phyloP scores from a whole-genome alignment of 139 green algal genomes.

The Ulvella scutata region DNA sequence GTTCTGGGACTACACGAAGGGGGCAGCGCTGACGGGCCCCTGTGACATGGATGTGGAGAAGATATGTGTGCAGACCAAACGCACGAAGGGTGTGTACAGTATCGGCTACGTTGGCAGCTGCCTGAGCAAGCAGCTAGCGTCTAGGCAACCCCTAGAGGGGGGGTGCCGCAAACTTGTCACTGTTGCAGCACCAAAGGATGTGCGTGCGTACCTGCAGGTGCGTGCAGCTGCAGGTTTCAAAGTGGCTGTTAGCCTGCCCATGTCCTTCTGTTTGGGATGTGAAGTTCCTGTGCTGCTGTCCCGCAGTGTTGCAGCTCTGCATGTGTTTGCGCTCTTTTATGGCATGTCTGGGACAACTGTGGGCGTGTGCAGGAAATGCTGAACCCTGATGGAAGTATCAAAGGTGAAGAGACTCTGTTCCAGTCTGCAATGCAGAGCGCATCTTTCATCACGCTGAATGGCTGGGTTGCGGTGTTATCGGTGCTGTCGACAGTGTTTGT shows the following conservation, averaged over 20 bases:
- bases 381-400: slow-evolving; percentile 19
- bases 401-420: slow-evolving; percentile 17
- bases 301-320: slow-evolving; percentile 23
- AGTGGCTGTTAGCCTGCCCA: slow-evolving; percentile 9
- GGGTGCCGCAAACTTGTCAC: slow-evolving; percentile 46
- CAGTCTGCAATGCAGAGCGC: slow-evolving; percentile 9
- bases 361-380: slow-evolving; percentile 30
- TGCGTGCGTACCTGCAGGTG: slow-evolving; percentile 8
- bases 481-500: slow-evolving; percentile 35
- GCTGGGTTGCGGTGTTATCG: slow-evolving; percentile 34
- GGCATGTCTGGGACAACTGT: slow-evolving; percentile 27
- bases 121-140: slow-evolving; percentile 40
- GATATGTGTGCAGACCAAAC: slow-evolving; percentile 23
- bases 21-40: slow-evolving; percentile 30
- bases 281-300: no score
- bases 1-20: slow-evolving; percentile 56
- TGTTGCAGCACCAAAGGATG: slow-evolving; percentile 50
- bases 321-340: slow-evolving; percentile 33
- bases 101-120: slow-evolving; percentile 54
- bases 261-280: no score
- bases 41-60: slow-evolving; percentile 55
- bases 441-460: slow-evolving; percentile 44
- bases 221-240: not conserved
- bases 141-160: slow-evolving; percentile 7
- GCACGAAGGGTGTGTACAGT: slow-evolving; percentile 29